Conservation (phyloP, 495 filamentous ascomycete genomes). For the Penicillium taxi region DNA sequence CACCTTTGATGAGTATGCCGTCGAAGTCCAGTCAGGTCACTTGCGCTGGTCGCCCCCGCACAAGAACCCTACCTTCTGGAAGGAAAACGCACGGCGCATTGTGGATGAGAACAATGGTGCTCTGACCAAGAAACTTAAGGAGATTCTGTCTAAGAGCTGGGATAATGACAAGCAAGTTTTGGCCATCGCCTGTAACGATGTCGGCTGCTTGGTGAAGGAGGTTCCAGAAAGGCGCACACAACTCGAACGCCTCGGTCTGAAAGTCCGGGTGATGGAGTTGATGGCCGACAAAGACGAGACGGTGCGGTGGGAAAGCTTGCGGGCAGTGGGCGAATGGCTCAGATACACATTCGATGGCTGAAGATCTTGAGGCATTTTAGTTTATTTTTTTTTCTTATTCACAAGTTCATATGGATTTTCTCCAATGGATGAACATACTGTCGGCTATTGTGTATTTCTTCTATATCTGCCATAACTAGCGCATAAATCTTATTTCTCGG, state of each 20-base stretch:
- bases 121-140: constrained; percentile 72
- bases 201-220: constrained; percentile 82
- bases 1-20: constrained; percentile 91
- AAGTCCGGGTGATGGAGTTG: constrained; percentile 86
- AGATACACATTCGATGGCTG: constrained; percentile 72
- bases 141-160: constrained; percentile 80
- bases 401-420: no score
- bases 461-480: no score
- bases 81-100: constrained; percentile 87
- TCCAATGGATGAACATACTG: no score
- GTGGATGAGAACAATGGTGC: constrained; percentile 76
- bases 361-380: constrained; percentile 2
- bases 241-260: constrained; percentile 85
- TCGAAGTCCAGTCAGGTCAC: constrained; percentile 81
- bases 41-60: constrained; percentile 95
- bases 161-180: constrained; percentile 91
- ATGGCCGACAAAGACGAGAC: constrained; percentile 87
- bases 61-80: constrained; percentile 84
- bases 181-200: constrained; percentile 92
- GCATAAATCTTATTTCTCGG: no score
- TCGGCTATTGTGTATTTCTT: no score
- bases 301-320: constrained; percentile 91
- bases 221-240: constrained; percentile 75
- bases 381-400: constrained; percentile 14
- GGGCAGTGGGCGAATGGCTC: constrained; percentile 87